Evolutionary conservation across 441 rosid genomes (phyloP).

Genomic region (Euphorbia schlechtendalii): DNA sequence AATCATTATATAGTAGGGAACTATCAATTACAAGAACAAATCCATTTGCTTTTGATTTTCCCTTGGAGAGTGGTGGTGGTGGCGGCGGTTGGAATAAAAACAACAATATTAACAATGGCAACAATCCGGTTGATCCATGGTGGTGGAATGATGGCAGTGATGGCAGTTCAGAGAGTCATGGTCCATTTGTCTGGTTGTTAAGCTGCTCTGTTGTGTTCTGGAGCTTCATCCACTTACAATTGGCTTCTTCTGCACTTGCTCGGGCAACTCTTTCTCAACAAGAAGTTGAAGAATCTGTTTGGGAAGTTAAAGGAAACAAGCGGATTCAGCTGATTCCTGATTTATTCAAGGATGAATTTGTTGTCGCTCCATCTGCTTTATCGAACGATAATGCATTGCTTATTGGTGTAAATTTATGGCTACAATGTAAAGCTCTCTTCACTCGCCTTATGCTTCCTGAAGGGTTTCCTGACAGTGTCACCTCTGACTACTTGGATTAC

Average conservation of each 20-base stretch:
- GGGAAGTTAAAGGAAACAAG: slow-evolving; percentile 77
- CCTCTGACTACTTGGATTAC: slow-evolving; percentile 79
- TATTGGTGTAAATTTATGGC: slow-evolving; percentile 30
- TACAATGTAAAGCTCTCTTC: slow-evolving; percentile 39
- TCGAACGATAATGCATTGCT: slow-evolving; percentile 15
- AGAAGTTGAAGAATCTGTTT: slow-evolving; percentile 29
- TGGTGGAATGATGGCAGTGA: slow-evolving; percentile 37
- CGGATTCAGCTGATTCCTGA: slow-evolving; percentile 56
- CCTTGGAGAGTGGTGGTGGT: slow-evolving; percentile 14
- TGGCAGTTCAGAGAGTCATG: slow-evolving; percentile 18
- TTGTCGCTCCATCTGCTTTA: slow-evolving; percentile 24
- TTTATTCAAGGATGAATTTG: slow-evolving; percentile 44
- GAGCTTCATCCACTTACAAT: slow-evolving; percentile 32
- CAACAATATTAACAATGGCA: slow-evolving; percentile 27
- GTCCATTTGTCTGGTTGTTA: slow-evolving; percentile 26
- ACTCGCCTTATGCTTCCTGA: slow-evolving; percentile 70
- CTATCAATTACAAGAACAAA: slow-evolving; percentile 2
- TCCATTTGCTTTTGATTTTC: slow-evolving; percentile 12
- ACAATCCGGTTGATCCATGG: slow-evolving; percentile 32
- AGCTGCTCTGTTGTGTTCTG: slow-evolving; percentile 24
- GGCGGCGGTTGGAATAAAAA: slow-evolving; percentile 25
- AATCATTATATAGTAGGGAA: neutral
- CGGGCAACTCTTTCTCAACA: slow-evolving; percentile 15
- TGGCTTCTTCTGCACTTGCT: slow-evolving; percentile 44
- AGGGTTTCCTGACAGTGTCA: slow-evolving; percentile 77